Conservation (phyloP, 2,329 filamentous ascomycete species). For the Paecilomyces variotii region DNA sequence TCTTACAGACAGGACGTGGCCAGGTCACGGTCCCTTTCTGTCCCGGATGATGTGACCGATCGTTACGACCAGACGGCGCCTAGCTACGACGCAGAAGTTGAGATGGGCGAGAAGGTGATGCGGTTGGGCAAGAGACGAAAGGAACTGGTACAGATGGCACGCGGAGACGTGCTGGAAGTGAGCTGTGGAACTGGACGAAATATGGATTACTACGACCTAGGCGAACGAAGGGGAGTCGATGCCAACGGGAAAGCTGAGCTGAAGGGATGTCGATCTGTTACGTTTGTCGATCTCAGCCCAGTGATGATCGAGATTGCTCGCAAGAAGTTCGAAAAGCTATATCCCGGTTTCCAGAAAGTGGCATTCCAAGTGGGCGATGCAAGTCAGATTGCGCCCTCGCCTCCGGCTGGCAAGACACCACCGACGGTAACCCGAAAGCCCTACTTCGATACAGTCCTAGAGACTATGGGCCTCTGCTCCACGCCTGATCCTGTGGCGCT, state of each 20-base stretch:
- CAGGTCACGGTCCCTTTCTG: slow-evolving; percentile 21
- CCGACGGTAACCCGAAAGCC: slow-evolving; percentile 1
- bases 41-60: slow-evolving; percentile 38
- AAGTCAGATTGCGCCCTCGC: slow-evolving; percentile 16
- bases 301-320: slow-evolving; percentile 41
- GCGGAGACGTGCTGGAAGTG: slow-evolving; percentile 42
- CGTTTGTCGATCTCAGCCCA: slow-evolving; percentile 41
- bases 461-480: slow-evolving; percentile 46
- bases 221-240: slow-evolving; percentile 24
- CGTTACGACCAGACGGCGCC: slow-evolving; percentile 38
- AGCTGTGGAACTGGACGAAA: slow-evolving; percentile 45
- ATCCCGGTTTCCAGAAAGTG: slow-evolving; percentile 24
- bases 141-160: slow-evolving; percentile 33
- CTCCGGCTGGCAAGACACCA: background rate
- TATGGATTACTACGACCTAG: slow-evolving; percentile 37
- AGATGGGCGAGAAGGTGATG: slow-evolving; percentile 36
- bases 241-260: slow-evolving; percentile 21
- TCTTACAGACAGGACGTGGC: slow-evolving; percentile 32
- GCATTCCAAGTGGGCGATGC: slow-evolving; percentile 31
- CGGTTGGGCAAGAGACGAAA: slow-evolving; percentile 33
- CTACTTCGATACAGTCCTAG: slow-evolving; percentile 40
- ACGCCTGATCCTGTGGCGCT: slow-evolving; percentile 35
- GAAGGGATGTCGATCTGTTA: slow-evolving; percentile 32
- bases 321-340: slow-evolving; percentile 32
- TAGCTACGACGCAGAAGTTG: slow-evolving; percentile 40